Conservation (phyloP, 1,139 yeast species). For the Taphrina betulina region DNA sequence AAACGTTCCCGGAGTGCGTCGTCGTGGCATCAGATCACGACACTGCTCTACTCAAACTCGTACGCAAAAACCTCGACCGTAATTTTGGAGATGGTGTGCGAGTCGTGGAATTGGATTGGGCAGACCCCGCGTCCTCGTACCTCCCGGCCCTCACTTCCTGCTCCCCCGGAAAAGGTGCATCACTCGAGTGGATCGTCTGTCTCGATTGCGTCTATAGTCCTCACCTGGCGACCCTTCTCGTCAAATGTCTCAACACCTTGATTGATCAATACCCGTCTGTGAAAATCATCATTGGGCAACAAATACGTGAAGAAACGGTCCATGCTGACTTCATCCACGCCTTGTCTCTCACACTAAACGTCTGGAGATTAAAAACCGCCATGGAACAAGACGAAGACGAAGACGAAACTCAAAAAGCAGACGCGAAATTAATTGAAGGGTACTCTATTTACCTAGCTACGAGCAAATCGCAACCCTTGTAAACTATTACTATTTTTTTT, state of each 20-base stretch:
- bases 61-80: neutral
- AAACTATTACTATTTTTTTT: too few species aligned
- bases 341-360: neutral
- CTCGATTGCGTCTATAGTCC: constrained; percentile 26
- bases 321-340: constrained; percentile 22
- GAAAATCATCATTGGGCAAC: constrained; percentile 21
- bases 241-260: neutral
- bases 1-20: neutral
- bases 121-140: neutral
- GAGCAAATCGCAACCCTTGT: neutral
- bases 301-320: constrained; percentile 18
- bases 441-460: constrained; percentile 19
- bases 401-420: neutral
- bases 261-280: neutral
- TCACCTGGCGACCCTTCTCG: constrained; percentile 4
- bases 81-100: neutral
- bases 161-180: neutral
- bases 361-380: neutral
- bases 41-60: neutral
- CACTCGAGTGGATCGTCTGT: constrained; percentile 7
- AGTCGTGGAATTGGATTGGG: constrained; percentile 17
- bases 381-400: constrained; percentile 3
- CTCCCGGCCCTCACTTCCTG: neutral
- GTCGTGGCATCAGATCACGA: constrained; percentile 25
- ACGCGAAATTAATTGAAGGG: constrained; percentile 9